Base-by-base conservation (phyloP, 331 rosid genomes). In the Phaseolus coccineus region DNA sequence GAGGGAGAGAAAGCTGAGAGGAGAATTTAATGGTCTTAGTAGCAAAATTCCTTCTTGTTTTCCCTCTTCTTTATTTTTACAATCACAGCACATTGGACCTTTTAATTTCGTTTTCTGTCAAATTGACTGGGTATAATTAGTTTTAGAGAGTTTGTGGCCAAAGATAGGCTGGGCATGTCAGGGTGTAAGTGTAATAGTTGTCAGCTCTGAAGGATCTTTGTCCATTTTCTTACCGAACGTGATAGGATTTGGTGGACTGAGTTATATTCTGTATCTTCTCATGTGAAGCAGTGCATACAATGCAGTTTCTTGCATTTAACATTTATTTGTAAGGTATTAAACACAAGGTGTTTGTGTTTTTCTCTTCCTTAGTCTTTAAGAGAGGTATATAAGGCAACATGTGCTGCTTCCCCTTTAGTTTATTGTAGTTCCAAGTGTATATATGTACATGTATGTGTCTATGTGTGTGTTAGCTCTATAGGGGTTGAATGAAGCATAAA, bases 31-130 rank as follows among this genome's bases (percentile, higher is more conserved):
- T 61, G 50, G 14, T 39, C 48, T 80, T 10, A 0, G 58, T 22
- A 31, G 31, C 15, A 47, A 58, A 37, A 13, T 6, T 35, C 25
- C 64, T 58, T 55, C 12, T 14, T 42, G 46, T 19, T 57, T 58
- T 33, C 24, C 30, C 65, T 52, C 57, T 33, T 77, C 14, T 39
- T 65, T 76, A 52, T 64, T 64, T 69, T 39, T 69, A 69, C 28
- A 30, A 6, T 12, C 50, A 56, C 24, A 63, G 25, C 51, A 48
- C 28, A 4, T 40, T 70, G 27, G 61, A 28, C 16, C 10, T 30
- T 63, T 76, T 61, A 14, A 40, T 51, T 51, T 8, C 33, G 66
- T 77, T 77, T 53, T 22, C 35, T 24, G 46, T 66, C 11, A 31
- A 9, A 15, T 40, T 4, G 66, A 33, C 25, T 8, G 15, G 35